These are phyloP conservation scores for Kalanchoe fedtschenkoi DNA, from an alignment of 164 flowering plant species.

Conservation along the genomic window DNA sequence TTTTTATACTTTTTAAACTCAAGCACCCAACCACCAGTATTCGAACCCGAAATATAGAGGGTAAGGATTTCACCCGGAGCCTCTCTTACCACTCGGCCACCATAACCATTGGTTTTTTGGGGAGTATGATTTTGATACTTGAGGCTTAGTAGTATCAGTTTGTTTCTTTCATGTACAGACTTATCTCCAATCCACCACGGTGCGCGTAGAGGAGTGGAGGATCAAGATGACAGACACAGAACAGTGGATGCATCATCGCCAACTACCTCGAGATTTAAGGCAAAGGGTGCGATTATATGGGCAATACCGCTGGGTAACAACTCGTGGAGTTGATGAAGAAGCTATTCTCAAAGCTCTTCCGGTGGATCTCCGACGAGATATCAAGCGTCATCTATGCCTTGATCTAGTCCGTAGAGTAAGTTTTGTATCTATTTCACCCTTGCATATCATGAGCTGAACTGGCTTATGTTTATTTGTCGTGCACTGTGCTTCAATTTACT, in stretches of 20 bases:
- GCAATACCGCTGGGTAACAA: constrained; percentile 40
- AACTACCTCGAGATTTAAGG: constrained; percentile 33
- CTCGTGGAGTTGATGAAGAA: constrained; percentile 54
- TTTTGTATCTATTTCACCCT: background rate
- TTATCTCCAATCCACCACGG: constrained; percentile 37
- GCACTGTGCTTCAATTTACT: too few species aligned
- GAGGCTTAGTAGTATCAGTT: too few species aligned
- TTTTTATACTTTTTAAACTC: too few species aligned
- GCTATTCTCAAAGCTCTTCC: constrained; percentile 33
- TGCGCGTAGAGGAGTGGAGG: constrained; percentile 49
- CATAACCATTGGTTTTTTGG: too few species aligned
- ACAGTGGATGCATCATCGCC: constrained; percentile 55
- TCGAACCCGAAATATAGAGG: too few species aligned
- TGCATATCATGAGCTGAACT: too few species aligned
- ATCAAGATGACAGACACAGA: constrained; percentile 35
- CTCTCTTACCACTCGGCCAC: too few species aligned
- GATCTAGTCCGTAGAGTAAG: constrained; percentile 42
- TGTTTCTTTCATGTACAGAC: constrained; percentile 24
- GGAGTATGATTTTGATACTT: too few species aligned
- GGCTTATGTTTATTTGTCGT: too few species aligned
- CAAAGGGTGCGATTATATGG: constrained; percentile 29
- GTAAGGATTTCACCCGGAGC: too few species aligned
- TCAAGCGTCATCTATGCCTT: constrained; percentile 49
- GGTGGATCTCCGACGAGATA: constrained; percentile 40
- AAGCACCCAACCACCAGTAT: too few species aligned